phyloP scores from a whole-genome alignment of 2,329 filamentous ascomycete species.

The Teratosphaeria viscida region DNA sequence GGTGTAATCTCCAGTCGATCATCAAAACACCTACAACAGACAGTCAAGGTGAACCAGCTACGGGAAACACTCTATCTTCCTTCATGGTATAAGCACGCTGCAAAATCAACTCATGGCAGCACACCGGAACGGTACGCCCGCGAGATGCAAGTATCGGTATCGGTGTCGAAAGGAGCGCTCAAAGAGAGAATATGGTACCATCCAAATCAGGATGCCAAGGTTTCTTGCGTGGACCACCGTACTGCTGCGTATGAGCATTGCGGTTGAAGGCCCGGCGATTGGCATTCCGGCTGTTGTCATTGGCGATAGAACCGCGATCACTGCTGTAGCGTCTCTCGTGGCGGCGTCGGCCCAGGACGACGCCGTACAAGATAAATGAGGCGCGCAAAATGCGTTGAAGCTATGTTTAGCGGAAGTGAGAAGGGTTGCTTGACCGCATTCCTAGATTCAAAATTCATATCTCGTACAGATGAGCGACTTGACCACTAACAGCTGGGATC shows the following conservation, averaged over 20 bases:
- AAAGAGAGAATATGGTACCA: conserved; percentile 19
- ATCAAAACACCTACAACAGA: background rate
- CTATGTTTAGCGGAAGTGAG: background rate
- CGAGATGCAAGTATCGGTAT: background rate
- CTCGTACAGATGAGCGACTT: too few relatives aligned
- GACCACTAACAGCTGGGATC: too few relatives aligned
- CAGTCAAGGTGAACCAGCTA: background rate
- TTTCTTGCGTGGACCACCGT: conserved; percentile 4
- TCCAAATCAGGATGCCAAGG: conserved; percentile 19
- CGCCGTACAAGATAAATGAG: background rate
- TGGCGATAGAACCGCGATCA: too few relatives aligned
- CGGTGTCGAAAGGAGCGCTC: background rate
- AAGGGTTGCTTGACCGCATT: background rate
- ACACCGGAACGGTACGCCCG: conserved; percentile 3
- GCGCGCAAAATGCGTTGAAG: background rate
- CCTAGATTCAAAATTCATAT: background rate
- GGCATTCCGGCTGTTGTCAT: too few relatives aligned
- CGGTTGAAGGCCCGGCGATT: too few relatives aligned
- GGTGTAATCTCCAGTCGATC: background rate
- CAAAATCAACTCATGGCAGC: background rate
- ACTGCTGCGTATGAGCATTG: too few relatives aligned
- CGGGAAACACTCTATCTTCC: background rate
- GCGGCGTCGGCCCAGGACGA: too few relatives aligned
- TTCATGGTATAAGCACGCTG: background rate
- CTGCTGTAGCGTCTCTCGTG: too few relatives aligned